phyloP scores from a whole-genome alignment of 352 stramenopile genomes.

The Pythium phragmiticola region DNA sequence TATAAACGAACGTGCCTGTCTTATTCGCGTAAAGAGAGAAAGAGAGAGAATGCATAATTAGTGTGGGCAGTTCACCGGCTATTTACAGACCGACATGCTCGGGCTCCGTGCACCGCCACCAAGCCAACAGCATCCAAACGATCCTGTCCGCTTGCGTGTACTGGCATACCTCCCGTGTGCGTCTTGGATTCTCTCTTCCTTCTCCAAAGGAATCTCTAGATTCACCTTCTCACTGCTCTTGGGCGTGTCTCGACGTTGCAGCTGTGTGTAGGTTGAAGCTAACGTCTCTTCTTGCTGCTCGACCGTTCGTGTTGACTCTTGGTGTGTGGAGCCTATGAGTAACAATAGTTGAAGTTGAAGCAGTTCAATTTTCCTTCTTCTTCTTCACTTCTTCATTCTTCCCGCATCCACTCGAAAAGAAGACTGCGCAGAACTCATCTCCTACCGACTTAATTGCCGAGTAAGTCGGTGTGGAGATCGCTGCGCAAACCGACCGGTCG shows the following conservation, averaged over 20 bases:
- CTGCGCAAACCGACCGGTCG: constrained; percentile 49
- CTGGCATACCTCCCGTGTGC: no score
- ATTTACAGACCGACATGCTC: no score
- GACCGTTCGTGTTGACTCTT: constrained; percentile 1
- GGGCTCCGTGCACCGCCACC: no score
- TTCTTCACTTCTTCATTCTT: constrained; percentile 11
- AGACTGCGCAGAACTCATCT: constrained; percentile 1
- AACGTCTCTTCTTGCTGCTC: constrained; percentile 3
- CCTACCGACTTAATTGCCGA: constrained; percentile 27
- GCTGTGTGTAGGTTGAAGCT: constrained; percentile 21
- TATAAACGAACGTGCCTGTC: no score
- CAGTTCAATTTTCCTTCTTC: neutral
- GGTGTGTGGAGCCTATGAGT: neutral
- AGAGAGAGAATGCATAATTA: no score
- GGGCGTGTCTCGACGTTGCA: constrained; percentile 2
- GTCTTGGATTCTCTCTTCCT: neutral
- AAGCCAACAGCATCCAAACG: no score
- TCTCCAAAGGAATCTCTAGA: neutral
- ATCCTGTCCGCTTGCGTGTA: no score
- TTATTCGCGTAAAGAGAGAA: no score
- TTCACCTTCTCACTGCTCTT: neutral
- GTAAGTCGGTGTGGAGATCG: constrained; percentile 45
- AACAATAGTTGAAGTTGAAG: constrained; percentile 3
- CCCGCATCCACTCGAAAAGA: neutral
- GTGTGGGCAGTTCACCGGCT: no score